Evolutionary conservation across 2,329 filamentous ascomycete genomes (phyloP), one percentile per base, ranked within the genome.

Genomic region (Chlorencoelia australis): DNA sequence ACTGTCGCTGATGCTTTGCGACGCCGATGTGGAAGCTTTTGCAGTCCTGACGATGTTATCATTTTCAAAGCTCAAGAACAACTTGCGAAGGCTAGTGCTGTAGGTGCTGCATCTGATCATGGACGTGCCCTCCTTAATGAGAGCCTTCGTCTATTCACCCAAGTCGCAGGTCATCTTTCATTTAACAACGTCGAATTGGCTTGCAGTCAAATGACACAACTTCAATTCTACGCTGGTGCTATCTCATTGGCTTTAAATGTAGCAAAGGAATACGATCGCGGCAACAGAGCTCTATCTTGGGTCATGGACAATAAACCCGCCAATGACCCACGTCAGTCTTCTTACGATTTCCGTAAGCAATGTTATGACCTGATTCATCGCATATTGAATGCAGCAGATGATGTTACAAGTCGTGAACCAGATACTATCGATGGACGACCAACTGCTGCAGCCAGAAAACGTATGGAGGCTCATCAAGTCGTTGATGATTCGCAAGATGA

Each of bases 41-140:
- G 91, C 59, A 95, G 88, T 53, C 79, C 89, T 0, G 89, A 98
- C 46, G 91, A 98, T 63, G 91, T 96, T 2, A 79, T 96, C 46
- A 89, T 95, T 49, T 98, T 98, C 76, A 96, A 94, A 61, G 91
- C 91, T 0, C 89, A 96, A 57, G 91, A 98, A 59, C 83, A 89
- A 52, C 66, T 96, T 35, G 93, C 94, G 66, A 75, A 85, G 48
- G 89, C 89, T 1, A 78, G 79, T 2, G 88, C 95, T 57, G 75
- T 83, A 31, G 75, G 78, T 7, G 66, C 71, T 4, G 85, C 87
- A 52, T 77, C 77, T 4, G 89, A 88, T 48, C 68, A 76, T 35
- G 84, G 82, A 5, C 77, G 88, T 21, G 78, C 79, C 29, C 65
- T 94, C 22, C 69, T 98, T 15, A 88, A 88, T 49, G 89, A 96